These are phyloP conservation scores for Fusarium sp. DNA, from an alignment of 2,329 filamentous ascomycete species.

Conservation along the genomic window DNA sequence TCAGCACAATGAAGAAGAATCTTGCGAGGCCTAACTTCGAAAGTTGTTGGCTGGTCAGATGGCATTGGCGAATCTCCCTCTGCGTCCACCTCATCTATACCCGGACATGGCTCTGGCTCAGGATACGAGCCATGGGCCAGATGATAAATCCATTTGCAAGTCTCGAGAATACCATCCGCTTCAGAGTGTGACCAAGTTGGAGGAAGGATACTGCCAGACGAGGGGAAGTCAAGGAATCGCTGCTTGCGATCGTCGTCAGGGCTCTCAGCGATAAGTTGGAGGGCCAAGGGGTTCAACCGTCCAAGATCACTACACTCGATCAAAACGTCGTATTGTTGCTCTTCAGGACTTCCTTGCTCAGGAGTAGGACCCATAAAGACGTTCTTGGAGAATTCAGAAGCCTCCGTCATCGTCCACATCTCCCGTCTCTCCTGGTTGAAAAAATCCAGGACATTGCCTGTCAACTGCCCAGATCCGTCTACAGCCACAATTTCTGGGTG, in stretches of 20 bases:
- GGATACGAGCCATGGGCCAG: conserved; percentile 77
- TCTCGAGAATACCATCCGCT: conserved; percentile 86
- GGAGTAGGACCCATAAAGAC: conserved; percentile 93
- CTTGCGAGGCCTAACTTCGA: conserved; percentile 66
- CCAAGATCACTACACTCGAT: conserved; percentile 93
- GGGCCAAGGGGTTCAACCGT: conserved; percentile 77
- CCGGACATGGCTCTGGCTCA: conserved; percentile 57
- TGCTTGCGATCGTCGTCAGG: conserved; percentile 59
- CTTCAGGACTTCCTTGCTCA: conserved; percentile 72
- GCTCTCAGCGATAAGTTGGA: conserved; percentile 75
- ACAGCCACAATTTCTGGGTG: conserved; percentile 81
- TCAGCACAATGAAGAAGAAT: conserved; percentile 95
- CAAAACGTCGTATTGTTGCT: conserved; percentile 82
- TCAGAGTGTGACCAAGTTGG: conserved; percentile 88
- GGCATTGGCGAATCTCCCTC: conserved; percentile 51
- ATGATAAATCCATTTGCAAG: conserved; percentile 91
- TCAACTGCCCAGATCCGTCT: conserved; percentile 79
- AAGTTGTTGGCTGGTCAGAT: conserved; percentile 31
- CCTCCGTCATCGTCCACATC: conserved; percentile 93
- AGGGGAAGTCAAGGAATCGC: conserved; percentile 80
- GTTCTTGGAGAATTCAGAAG: conserved; percentile 89
- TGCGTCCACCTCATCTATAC: conserved; percentile 47
- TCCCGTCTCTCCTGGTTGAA: conserved; percentile 89
- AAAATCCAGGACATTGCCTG: conserved; percentile 88
- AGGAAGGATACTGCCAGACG: conserved; percentile 91